Evolutionary conservation across 805 yeast species (phyloP).

Genomic region (Jamesozyma hellenica): DNA sequence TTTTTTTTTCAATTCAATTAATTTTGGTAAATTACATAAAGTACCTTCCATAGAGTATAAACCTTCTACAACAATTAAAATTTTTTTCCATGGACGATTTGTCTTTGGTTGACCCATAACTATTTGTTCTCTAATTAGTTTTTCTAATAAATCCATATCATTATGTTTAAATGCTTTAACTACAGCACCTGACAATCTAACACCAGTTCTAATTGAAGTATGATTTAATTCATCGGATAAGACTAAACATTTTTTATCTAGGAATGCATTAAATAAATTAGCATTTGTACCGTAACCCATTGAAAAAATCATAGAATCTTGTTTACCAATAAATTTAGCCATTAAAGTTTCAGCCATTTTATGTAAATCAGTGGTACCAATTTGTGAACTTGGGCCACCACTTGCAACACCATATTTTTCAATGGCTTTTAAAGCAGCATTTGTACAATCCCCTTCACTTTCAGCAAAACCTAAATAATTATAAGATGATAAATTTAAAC

Average conservation of each 20-base stretch:
- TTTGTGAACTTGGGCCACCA: constrained; percentile 63
- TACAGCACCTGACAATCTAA: constrained; percentile 83
- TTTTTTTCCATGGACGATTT: constrained; percentile 93
- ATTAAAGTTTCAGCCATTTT: constrained; percentile 60
- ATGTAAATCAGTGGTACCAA: constrained; percentile 74
- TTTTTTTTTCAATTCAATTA: constrained; percentile 64
- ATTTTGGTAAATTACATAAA: constrained; percentile 65
- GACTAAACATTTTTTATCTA: constrained; percentile 80
- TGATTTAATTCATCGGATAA: constrained; percentile 93
- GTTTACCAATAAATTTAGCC: constrained; percentile 85
- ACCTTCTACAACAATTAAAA: constrained; percentile 82
- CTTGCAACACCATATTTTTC: constrained; percentile 66
- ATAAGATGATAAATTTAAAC: constrained; percentile 81
- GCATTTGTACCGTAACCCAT: constrained; percentile 98
- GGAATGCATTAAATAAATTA: constrained; percentile 68
- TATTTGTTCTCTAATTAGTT: constrained; percentile 68
- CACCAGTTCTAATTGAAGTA: constrained; percentile 91
- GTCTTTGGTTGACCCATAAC: constrained; percentile 91
- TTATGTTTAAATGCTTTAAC: constrained; percentile 89
- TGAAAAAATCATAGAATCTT: constrained; percentile 73
- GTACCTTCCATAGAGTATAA: constrained; percentile 91
- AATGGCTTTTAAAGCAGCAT: constrained; percentile 53
- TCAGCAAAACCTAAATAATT: constrained; percentile 97
- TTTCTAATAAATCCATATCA: constrained; percentile 73
- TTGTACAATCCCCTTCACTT: constrained; percentile 85